Conservation (phyloP, 139 green algal genomes). For the Bryopsis sp. region DNA sequence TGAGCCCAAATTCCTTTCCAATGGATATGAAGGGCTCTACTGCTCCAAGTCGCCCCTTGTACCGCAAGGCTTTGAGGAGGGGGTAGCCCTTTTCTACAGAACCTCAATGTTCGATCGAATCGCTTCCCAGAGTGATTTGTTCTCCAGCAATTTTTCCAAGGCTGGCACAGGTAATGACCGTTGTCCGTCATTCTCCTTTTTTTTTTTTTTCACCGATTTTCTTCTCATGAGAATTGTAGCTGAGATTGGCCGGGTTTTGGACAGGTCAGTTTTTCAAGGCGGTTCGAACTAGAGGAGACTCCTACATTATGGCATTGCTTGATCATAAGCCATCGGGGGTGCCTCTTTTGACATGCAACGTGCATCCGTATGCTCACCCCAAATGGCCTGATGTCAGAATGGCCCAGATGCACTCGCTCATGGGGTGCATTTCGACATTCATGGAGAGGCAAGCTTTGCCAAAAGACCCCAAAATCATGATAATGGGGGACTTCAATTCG, state of each 20-base stretch:
- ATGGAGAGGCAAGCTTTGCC: constrained; percentile 15
- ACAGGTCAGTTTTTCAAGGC: constrained; percentile 9
- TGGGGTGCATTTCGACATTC: constrained; percentile 3
- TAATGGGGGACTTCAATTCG: constrained; percentile 32
- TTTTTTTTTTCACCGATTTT: background rate
- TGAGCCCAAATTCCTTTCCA: constrained; percentile 25
- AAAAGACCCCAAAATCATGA: background rate
- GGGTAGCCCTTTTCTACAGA: constrained; percentile 30
- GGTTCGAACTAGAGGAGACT: constrained; percentile 19
- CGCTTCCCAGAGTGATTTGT: background rate
- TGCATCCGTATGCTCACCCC: constrained; percentile 53
- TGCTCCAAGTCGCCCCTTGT: constrained; percentile 15
- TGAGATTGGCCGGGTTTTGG: background rate
- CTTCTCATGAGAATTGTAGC: background rate
- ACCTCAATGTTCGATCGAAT: constrained; percentile 16
- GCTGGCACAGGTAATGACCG: constrained; percentile 9
- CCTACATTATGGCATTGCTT: constrained; percentile 31
- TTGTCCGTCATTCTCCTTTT: background rate
- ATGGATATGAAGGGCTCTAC: constrained; percentile 30
- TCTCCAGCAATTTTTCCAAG: background rate
- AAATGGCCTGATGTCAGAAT: constrained; percentile 39
- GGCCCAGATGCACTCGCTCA: constrained; percentile 24
- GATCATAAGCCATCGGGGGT: constrained; percentile 18
- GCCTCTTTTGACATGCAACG: constrained; percentile 29
- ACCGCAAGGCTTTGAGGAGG: constrained; percentile 26